These are phyloP conservation scores for Coemansia furcata DNA, from an alignment of 192 early-diverging fungal species.

Conservation along the genomic window DNA sequence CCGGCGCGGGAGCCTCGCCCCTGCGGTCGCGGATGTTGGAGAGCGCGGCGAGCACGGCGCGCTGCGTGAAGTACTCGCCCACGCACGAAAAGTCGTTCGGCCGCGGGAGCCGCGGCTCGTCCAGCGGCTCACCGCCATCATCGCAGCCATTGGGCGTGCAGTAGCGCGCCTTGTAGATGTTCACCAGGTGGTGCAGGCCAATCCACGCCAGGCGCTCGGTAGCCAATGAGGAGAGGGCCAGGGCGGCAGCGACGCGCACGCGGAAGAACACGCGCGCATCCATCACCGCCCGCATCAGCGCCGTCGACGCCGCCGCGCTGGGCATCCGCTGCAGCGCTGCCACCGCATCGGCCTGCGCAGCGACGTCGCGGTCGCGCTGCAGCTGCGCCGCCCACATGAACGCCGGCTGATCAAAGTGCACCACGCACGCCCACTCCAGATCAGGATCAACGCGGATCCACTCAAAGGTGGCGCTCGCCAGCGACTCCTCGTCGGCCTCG, in stretches of 20 bases:
- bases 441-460: constrained; percentile 97
- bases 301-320: constrained; percentile 66
- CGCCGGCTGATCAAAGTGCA: constrained; percentile 82
- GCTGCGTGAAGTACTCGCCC: constrained; percentile 90
- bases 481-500: constrained; percentile 70
- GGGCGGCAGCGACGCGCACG: constrained; percentile 78
- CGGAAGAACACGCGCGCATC: constrained; percentile 83
- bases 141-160: constrained; percentile 54
- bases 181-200: constrained; percentile 69
- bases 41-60: constrained; percentile 74
- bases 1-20: constrained; percentile 60
- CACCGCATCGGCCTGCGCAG: constrained; percentile 88
- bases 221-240: constrained; percentile 65
- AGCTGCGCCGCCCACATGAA: constrained; percentile 97
- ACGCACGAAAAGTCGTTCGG: constrained; percentile 87
- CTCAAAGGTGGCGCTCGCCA: constrained; percentile 72
- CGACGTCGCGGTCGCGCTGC: constrained; percentile 84
- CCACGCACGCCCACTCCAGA: constrained; percentile 87
- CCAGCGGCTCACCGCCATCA: constrained; percentile 12
- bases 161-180: constrained; percentile 72
- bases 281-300: constrained; percentile 71
- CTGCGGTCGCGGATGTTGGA: constrained; percentile 63
- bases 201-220: constrained; percentile 59
- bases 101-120: constrained; percentile 60
- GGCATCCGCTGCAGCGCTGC: constrained; percentile 62